These are phyloP conservation scores for Agrostemma githago DNA, from an alignment of 148 eudicot genomes.

Conservation along the genomic window DNA sequence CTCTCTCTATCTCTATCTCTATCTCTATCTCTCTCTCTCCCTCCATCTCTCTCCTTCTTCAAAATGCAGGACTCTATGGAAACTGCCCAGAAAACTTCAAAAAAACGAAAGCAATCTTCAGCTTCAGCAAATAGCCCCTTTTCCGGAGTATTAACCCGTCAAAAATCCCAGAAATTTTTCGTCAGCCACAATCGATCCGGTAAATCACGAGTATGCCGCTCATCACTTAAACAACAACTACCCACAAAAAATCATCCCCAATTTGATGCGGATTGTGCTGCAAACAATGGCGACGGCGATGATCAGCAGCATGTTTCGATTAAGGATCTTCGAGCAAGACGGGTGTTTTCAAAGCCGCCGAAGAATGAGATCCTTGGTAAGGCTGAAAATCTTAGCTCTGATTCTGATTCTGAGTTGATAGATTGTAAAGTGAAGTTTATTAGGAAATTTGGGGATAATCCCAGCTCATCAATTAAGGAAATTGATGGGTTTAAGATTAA, in stretches of 20 bases:
- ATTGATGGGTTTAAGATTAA: conserved; percentile 11
- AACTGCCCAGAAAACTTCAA: background rate
- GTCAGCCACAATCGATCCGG: conserved; percentile 36
- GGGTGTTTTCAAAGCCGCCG: conserved; percentile 32
- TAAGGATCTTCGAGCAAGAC: conserved; percentile 40
- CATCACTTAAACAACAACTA: background rate
- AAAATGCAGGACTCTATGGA: conserved; percentile 23
- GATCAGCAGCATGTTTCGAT: conserved; percentile 7
- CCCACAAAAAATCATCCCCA: background rate
- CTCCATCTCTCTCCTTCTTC: conserved; percentile 5
- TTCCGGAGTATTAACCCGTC: conserved; percentile 29
- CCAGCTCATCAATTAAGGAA: background rate
- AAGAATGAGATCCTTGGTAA: conserved; percentile 12
- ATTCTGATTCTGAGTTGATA: conserved; percentile 14
- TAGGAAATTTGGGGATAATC: background rate
- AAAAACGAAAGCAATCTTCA: conserved; percentile 31
- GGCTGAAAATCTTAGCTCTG: conserved; percentile 12
- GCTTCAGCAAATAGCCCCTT: conserved; percentile 20
- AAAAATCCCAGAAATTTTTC: conserved; percentile 28
- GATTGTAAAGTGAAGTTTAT: background rate
- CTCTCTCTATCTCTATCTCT: conserved; percentile 6
- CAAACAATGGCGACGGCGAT: background rate
- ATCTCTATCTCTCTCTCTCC: background rate
- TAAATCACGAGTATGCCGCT: conserved; percentile 7
- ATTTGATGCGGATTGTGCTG: background rate